Evolutionary conservation across 208 protist genomes (phyloP).

Genomic region (Trypanosoma rangeli): DNA sequence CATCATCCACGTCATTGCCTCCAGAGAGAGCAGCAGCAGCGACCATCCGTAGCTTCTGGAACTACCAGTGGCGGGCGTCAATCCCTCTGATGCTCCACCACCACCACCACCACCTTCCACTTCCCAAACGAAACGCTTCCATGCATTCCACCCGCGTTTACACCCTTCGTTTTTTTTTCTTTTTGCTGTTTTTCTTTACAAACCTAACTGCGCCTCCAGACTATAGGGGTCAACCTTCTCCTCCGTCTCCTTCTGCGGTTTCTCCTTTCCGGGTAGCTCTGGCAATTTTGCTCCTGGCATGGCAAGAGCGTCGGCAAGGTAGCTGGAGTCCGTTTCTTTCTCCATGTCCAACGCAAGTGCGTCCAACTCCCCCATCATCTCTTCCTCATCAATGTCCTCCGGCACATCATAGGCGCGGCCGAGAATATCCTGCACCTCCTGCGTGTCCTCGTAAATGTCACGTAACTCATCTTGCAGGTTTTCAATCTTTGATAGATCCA

Average conservation of each 20-base stretch:
- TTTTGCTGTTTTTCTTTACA: conserved; percentile 36
- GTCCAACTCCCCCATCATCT: conserved; percentile 89
- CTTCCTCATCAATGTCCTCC: conserved; percentile 93
- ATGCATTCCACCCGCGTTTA: no score
- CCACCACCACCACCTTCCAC: no score
- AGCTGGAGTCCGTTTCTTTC: conserved; percentile 72
- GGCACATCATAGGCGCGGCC: conserved; percentile 88
- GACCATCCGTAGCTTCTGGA: no score
- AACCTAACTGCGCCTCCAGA: conserved; percentile 83
- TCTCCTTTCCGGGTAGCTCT: conserved; percentile 38
- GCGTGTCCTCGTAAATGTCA: conserved; percentile 89
- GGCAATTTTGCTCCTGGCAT: conserved; percentile 63
- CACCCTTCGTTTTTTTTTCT: not conserved
- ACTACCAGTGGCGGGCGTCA: no score
- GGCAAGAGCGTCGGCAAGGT: conserved; percentile 81
- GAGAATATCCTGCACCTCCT: conserved; percentile 94
- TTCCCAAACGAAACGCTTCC: no score
- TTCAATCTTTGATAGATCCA: conserved; percentile 86
- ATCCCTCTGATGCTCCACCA: no score
- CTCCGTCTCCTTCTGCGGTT: conserved; percentile 33
- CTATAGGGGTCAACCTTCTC: conserved; percentile 68
- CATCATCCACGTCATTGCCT: no score
- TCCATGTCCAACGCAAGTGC: conserved; percentile 86
- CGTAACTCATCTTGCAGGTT: conserved; percentile 89
- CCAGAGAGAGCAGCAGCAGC: no score